Percentiles rank a stretch among this genome's conserved stretches.
phyloP scores from a whole-genome alignment of 495 filamentous ascomycete species.

The Platismatia glauca region DNA sequence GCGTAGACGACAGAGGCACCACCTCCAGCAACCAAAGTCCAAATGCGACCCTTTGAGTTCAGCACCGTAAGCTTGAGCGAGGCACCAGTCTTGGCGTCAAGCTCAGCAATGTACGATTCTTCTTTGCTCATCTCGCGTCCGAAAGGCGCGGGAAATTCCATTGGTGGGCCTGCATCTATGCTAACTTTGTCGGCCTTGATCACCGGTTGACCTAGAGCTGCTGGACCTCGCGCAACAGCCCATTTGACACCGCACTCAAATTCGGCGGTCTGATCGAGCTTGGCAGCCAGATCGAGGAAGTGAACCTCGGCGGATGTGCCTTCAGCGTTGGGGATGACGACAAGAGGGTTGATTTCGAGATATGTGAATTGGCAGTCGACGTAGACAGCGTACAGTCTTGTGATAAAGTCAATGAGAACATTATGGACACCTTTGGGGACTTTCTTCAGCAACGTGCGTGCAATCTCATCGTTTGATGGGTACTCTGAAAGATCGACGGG shows the following conservation, averaged over 20 bases:
- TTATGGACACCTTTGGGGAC: slow-evolving; percentile 94
- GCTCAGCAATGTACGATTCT: slow-evolving; percentile 95
- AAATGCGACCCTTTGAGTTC: slow-evolving; percentile 83
- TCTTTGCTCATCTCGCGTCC: slow-evolving; percentile 97
- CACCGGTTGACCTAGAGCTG: slow-evolving; percentile 70
- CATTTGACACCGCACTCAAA: slow-evolving; percentile 99
- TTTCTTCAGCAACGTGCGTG: slow-evolving; percentile 72
- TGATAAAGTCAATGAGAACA: slow-evolving; percentile 97
- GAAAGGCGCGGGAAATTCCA: slow-evolving; percentile 98
- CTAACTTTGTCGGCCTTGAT: slow-evolving; percentile 63
- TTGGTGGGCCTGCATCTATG: slow-evolving; percentile 93
- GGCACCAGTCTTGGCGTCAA: slow-evolving; percentile 98
- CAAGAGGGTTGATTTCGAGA: slow-evolving; percentile 98
- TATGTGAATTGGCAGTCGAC: slow-evolving; percentile 99
- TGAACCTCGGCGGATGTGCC: slow-evolving; percentile 88
- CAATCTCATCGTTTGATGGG: slow-evolving; percentile 93
- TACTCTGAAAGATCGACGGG: slow-evolving; percentile 92
- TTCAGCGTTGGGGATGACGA: slow-evolving; percentile 91
- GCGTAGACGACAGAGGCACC: slow-evolving; percentile 99
- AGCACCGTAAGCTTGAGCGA: slow-evolving; percentile 97
- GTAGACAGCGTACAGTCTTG: slow-evolving; percentile 89
- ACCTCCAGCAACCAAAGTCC: slow-evolving; percentile 98
- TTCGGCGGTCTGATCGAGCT: slow-evolving; percentile 98
- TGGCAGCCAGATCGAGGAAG: slow-evolving; percentile 97
- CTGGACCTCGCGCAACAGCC: slow-evolving; percentile 85